These are phyloP conservation scores for Mycena filopes DNA, from an alignment of 768 basidiomycete species.

Conservation along the genomic window DNA sequence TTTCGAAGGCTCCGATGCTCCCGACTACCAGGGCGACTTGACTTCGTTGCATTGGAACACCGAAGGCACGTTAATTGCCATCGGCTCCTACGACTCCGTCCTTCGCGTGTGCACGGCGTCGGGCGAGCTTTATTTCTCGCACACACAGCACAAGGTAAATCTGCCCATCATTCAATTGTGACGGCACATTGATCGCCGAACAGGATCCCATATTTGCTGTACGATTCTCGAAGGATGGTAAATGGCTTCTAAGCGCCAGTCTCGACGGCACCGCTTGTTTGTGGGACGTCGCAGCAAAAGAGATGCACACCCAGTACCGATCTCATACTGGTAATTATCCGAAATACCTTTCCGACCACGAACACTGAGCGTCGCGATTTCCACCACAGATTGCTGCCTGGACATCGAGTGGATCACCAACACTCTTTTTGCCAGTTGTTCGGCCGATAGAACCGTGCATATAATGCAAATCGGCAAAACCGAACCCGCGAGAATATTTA, in stretches of 20 bases:
- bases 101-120: slow-evolving; percentile 73
- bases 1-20: slow-evolving; percentile 50
- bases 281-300: slow-evolving; percentile 77
- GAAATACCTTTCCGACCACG: neutral
- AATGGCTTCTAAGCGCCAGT: slow-evolving; percentile 81
- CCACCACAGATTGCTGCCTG: slow-evolving; percentile 71
- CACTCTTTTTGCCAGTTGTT: slow-evolving; percentile 76
- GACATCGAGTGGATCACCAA: slow-evolving; percentile 86
- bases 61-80: slow-evolving; percentile 78
- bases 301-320: slow-evolving; percentile 69
- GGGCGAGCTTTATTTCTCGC: slow-evolving; percentile 72
- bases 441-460: slow-evolving; percentile 73
- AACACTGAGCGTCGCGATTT: slow-evolving; percentile 1
- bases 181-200: slow-evolving; percentile 45
- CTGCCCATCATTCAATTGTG: slow-evolving; percentile 3
- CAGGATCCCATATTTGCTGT: slow-evolving; percentile 87
- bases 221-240: slow-evolving; percentile 78
- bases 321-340: slow-evolving; percentile 67
- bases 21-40: slow-evolving; percentile 60
- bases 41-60: slow-evolving; percentile 83
- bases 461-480: slow-evolving; percentile 65
- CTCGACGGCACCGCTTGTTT: slow-evolving; percentile 81
- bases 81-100: slow-evolving; percentile 80
- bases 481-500: slow-evolving; percentile 69
- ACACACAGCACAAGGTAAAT: slow-evolving; percentile 73